A percentile compares a stretch with the other conserved stretches of the same genome.
Conservation (phyloP, 345 rosid genomes). For the Limnanthes douglasii region DNA sequence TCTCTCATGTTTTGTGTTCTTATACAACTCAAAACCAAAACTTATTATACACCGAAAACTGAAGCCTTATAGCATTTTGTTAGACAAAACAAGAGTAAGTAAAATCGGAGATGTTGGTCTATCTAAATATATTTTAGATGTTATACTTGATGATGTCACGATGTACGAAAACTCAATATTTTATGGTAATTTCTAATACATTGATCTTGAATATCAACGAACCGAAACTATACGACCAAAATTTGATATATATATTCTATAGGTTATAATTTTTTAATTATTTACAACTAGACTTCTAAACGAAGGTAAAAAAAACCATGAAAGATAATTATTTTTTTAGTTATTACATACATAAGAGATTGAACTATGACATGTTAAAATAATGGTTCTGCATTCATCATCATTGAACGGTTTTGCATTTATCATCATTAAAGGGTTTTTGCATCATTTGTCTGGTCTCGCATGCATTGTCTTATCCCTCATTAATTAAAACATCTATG, state of each 20-base stretch:
- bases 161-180: slow-evolving; percentile 47
- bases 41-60: slow-evolving; percentile 77
- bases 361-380: too few relatives aligned
- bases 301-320: slow-evolving; percentile 41
- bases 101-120: slow-evolving; percentile 79
- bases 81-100: slow-evolving; percentile 59
- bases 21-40: slow-evolving; percentile 85
- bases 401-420: too few relatives aligned
- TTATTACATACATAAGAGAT: slow-evolving; percentile 42
- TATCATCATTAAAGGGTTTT: too few relatives aligned
- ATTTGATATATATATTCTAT: slow-evolving; percentile 71
- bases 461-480: too few relatives aligned
- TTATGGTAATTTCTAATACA: slow-evolving; percentile 66
- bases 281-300: slow-evolving; percentile 38
- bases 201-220: slow-evolving; percentile 81
- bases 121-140: slow-evolving; percentile 58
- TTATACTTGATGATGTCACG: slow-evolving; percentile 55
- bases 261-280: slow-evolving; percentile 49
- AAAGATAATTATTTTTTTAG: slow-evolving; percentile 30
- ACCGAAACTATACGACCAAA: slow-evolving; percentile 82
- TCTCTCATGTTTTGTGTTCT: slow-evolving; percentile 75
- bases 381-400: too few relatives aligned
- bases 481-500: too few relatives aligned
- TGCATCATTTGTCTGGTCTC: too few relatives aligned
- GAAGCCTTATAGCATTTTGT: slow-evolving; percentile 64